phyloP scores from a whole-genome alignment of 306 rosid genomes.

The Lupinus albus region DNA sequence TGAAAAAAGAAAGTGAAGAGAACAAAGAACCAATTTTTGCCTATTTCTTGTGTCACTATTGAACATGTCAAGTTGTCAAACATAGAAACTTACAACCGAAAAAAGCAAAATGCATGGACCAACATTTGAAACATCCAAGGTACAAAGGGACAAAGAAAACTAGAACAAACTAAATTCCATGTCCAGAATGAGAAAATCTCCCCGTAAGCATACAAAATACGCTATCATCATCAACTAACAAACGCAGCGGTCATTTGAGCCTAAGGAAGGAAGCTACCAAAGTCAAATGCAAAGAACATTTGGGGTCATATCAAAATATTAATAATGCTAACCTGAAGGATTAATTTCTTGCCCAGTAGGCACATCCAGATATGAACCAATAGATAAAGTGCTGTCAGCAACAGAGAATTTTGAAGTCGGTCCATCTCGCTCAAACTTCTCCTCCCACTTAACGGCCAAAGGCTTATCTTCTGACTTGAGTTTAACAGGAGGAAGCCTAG shows the following conservation, averaged over 20 bases:
- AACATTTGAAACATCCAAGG: constrained; percentile 18
- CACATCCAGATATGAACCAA: constrained; percentile 71
- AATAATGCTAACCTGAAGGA: constrained; percentile 58
- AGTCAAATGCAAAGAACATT: background rate
- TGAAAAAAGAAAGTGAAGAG: constrained; percentile 6
- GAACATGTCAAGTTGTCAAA: background rate
- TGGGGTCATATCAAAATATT: background rate
- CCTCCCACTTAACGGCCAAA: constrained; percentile 61
- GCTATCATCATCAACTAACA: constrained; percentile 5
- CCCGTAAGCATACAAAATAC: constrained; percentile 25
- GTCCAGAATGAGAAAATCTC: background rate
- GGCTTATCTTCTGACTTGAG: constrained; percentile 76
- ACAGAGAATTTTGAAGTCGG: constrained; percentile 47
- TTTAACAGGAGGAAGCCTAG: constrained; percentile 86
- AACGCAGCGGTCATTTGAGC: constrained; percentile 16
- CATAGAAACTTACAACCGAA: background rate
- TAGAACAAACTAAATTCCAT: background rate
- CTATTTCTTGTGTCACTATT: background rate
- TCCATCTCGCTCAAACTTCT: constrained; percentile 67
- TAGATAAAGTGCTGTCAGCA: constrained; percentile 54
- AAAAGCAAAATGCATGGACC: constrained; percentile 4
- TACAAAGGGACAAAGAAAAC: background rate
- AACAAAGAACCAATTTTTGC: constrained; percentile 1
- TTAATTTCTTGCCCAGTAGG: constrained; percentile 76
- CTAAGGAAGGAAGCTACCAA: background rate